Evolutionary conservation across 805 yeast genomes (phyloP).

Genomic region (Saccharomycopsis sp.): DNA sequence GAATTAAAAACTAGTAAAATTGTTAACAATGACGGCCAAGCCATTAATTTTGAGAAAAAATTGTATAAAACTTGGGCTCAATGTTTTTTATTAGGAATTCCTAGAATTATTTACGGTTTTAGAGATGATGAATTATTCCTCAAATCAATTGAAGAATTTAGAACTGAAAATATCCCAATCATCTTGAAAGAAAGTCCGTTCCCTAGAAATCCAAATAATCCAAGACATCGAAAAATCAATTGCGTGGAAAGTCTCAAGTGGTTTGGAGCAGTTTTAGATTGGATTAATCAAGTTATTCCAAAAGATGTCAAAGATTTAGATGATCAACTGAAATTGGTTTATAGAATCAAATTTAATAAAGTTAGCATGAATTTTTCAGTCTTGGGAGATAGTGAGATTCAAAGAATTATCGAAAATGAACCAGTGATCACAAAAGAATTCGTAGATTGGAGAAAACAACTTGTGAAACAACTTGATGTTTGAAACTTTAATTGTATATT

Average conservation of each 20-base stretch:
- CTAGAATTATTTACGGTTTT: conserved; percentile 76
- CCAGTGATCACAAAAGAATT: conserved; percentile 41
- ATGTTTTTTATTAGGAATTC: conserved; percentile 78
- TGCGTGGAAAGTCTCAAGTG: conserved; percentile 77
- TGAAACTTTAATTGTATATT: too few relatives aligned
- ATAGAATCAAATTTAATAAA: conserved; percentile 48
- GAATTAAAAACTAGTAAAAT: conserved; percentile 69
- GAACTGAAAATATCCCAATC: conserved; percentile 71
- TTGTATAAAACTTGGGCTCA: conserved; percentile 86
- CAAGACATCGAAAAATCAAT: conserved; percentile 38
- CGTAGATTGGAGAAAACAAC: conserved; percentile 39
- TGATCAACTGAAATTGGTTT: conserved; percentile 28
- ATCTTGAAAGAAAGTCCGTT: conserved; percentile 43
- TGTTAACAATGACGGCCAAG: conserved; percentile 45
- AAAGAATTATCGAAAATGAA: conserved; percentile 27
- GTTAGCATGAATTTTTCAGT: conserved; percentile 37
- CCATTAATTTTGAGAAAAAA: conserved; percentile 62
- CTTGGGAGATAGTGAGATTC: conserved; percentile 30
- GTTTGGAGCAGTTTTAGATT: conserved; percentile 75
- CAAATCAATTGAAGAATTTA: conserved; percentile 59
- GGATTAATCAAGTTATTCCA: conserved; percentile 54
- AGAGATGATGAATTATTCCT: conserved; percentile 64
- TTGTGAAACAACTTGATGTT: too few relatives aligned
- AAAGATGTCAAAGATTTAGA: conserved; percentile 18
- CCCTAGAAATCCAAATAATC: conserved; percentile 25